Percentiles rank a stretch among this genome's conserved stretches.
Evolutionary conservation across 805 yeast species (phyloP).

Genomic region (Candida boidinii): DNA sequence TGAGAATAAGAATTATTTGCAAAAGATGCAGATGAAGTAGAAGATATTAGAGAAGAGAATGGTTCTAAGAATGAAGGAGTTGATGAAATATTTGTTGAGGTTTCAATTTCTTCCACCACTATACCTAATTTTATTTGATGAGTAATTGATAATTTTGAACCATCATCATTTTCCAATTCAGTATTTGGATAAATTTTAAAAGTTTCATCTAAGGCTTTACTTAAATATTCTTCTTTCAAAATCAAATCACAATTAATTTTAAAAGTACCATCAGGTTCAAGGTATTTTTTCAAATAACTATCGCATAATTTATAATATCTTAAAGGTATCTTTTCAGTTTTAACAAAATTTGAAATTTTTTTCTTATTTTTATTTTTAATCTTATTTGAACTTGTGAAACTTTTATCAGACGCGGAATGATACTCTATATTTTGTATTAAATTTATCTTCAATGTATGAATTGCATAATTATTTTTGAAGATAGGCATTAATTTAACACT

Average conservation of each 20-base stretch:
- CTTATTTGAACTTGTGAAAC: not conserved
- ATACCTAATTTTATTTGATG: constrained; percentile 14
- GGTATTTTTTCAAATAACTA: not conserved
- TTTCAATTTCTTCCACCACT: constrained; percentile 4
- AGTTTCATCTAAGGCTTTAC: not conserved
- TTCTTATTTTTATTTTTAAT: not conserved
- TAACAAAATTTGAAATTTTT: not conserved
- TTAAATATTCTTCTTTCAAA: constrained; percentile 4
- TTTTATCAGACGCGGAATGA: not conserved
- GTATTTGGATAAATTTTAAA: constrained; percentile 15
- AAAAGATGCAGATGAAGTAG: too few relatives aligned
- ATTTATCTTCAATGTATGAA: constrained; percentile 13
- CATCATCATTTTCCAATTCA: constrained; percentile 3
- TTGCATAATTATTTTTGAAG: constrained; percentile 7
- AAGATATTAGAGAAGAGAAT: too few relatives aligned
- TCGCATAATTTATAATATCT: not conserved
- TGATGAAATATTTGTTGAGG: too few relatives aligned
- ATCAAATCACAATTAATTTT: too few relatives aligned
- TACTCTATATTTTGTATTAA: constrained; percentile 17
- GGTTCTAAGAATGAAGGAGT: too few relatives aligned
- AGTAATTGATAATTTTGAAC: constrained; percentile 12
- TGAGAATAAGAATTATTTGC: too few relatives aligned
- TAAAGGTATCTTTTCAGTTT: constrained; percentile 12
- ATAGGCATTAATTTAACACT: constrained; percentile 18
- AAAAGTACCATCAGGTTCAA: constrained; percentile 3